Percentiles rank a stretch among this genome's conserved stretches.
Conservation (phyloP, 225 moss, liverwort and hornwort species). For the Pseudisothecium myosuroides region DNA sequence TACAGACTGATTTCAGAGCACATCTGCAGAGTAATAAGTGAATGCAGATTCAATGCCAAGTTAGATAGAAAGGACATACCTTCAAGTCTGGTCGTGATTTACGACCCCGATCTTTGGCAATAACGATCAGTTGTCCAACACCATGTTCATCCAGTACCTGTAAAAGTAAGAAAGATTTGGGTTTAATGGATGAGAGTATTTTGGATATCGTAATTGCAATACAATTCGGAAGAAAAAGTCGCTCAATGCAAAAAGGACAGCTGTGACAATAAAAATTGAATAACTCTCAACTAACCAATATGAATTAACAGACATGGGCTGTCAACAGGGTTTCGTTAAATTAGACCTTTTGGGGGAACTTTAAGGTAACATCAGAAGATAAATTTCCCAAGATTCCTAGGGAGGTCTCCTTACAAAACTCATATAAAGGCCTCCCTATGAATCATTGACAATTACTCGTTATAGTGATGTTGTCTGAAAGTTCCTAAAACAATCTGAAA, state of each 20-base stretch:
- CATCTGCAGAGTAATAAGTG: background rate
- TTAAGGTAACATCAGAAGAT: background rate
- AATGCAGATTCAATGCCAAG: background rate
- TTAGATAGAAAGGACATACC: conserved; percentile 1
- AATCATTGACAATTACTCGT: background rate
- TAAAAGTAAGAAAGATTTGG: background rate
- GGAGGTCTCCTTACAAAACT: background rate
- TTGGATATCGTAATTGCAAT: background rate
- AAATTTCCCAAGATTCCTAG: background rate
- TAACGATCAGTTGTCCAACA: conserved; percentile 72
- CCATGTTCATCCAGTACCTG: conserved; percentile 87
- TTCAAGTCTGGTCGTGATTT: conserved; percentile 61
- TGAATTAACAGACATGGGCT: background rate
- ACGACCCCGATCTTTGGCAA: conserved; percentile 72
- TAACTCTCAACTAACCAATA: background rate
- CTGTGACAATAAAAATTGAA: background rate
- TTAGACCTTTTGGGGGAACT: background rate
- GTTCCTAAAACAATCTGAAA: background rate
- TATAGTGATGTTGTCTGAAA: background rate
- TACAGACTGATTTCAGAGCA: background rate
- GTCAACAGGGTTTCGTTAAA: background rate
- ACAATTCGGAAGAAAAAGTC: background rate
- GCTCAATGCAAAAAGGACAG: background rate
- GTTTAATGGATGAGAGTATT: background rate
- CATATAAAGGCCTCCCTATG: background rate